phyloP scores from a whole-genome alignment of 2,329 filamentous ascomycete species.

The Microsporum ferrugineum region DNA sequence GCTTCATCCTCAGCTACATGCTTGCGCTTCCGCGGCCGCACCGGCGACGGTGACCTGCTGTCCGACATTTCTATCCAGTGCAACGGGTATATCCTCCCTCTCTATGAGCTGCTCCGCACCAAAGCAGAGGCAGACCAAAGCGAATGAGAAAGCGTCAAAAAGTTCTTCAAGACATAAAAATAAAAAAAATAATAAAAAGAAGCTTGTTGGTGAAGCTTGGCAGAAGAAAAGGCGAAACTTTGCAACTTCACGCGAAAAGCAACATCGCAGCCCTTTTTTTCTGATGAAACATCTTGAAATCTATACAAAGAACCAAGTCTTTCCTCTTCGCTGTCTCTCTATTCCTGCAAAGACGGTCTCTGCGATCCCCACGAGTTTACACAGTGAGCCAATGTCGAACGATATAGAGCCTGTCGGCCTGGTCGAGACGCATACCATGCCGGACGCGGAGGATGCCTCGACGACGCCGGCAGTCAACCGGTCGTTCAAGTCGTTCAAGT shows the following conservation, averaged over 20 bases:
- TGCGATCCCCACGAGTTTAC: background rate
- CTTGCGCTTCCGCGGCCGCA: slow-evolving; percentile 52
- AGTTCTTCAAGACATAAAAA: background rate
- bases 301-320: no score
- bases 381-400: slow-evolving; percentile 23
- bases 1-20: slow-evolving; percentile 29
- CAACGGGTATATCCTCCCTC: background rate
- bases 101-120: background rate
- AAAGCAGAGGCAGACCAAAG: background rate
- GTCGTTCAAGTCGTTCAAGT: slow-evolving; percentile 59
- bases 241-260: background rate
- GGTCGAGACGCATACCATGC: slow-evolving; percentile 20
- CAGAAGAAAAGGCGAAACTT: background rate
- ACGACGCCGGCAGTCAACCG: slow-evolving; percentile 35
- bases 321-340: no score
- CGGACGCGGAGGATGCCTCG: slow-evolving; percentile 17
- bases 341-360: background rate
- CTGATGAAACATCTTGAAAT: background rate
- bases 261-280: no score
- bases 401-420: slow-evolving; percentile 20
- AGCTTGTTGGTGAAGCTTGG: background rate
- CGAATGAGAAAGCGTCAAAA: background rate
- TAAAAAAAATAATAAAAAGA: background rate
- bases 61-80: slow-evolving; percentile 1
- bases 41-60: slow-evolving; percentile 1